Evolutionary conservation across 176 grass and related monocot genomes (phyloP).

Genomic region (Eragrostis nindensis): DNA sequence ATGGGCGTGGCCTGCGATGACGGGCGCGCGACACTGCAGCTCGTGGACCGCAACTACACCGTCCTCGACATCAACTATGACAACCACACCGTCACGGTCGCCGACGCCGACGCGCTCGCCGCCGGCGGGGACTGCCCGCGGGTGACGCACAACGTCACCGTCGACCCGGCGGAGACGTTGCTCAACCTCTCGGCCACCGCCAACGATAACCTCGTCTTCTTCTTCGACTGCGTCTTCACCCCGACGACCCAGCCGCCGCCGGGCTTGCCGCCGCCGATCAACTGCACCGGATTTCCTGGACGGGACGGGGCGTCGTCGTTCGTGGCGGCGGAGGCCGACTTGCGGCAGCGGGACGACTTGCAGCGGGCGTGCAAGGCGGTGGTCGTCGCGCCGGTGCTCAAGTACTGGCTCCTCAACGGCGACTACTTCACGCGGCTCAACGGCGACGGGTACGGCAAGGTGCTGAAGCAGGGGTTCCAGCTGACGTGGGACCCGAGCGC

Average conservation of each 20-base stretch:
- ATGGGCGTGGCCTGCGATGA: constrained; percentile 42
- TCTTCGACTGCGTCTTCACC: constrained; percentile 15
- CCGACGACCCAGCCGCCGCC: not conserved
- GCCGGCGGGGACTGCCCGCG: constrained; percentile 37
- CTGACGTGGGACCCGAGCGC: constrained; percentile 46
- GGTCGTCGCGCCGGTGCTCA: constrained; percentile 34
- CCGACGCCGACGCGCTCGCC: not conserved
- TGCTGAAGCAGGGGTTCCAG: constrained; percentile 52
- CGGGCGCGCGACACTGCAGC: constrained; percentile 9
- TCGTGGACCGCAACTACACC: constrained; percentile 33
- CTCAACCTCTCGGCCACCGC: constrained; percentile 28
- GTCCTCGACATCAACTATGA: constrained; percentile 37
- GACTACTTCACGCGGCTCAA: not conserved
- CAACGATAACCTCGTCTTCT: constrained; percentile 47
- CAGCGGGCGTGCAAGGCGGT: not conserved
- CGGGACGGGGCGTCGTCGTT: not conserved
- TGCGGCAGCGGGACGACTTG: not conserved
- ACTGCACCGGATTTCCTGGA: not conserved
- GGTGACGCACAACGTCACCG: constrained; percentile 30
- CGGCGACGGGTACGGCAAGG: not conserved
- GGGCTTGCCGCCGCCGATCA: not conserved
- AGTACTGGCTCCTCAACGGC: not conserved
- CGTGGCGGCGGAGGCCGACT: rapidly evolving
- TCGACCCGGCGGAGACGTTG: not conserved
- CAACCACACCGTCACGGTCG: constrained; percentile 31